A percentile compares a stretch with the other conserved stretches of the same genome.
These are phyloP conservation scores for Pseudocercospora eumusae DNA, from an alignment of 2,329 filamentous ascomycete species.

Conservation along the genomic window DNA sequence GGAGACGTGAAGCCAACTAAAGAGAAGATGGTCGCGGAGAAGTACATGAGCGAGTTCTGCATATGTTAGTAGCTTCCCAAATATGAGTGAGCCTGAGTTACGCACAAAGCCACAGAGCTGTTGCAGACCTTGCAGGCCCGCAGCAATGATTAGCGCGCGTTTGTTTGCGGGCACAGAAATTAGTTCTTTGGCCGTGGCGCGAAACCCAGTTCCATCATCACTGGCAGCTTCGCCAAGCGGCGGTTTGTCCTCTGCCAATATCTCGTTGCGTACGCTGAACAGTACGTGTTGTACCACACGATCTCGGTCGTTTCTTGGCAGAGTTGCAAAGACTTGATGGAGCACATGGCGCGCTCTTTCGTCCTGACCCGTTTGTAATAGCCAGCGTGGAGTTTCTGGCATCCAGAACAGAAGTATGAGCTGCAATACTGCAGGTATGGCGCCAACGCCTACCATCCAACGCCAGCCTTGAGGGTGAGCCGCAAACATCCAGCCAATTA, in stretches of 20 bases:
- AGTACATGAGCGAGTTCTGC: constrained; percentile 53
- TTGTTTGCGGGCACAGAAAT: constrained; percentile 55
- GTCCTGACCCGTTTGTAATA: constrained; percentile 68
- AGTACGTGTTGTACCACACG: constrained; percentile 62
- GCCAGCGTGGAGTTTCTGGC: constrained; percentile 87
- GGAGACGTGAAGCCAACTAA: constrained; percentile 50
- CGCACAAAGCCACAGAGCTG: constrained; percentile 53
- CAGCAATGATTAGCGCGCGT: constrained; percentile 79
- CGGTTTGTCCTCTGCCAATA: constrained; percentile 42
- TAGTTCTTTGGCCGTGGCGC: constrained; percentile 41
- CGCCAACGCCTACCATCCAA: constrained; percentile 88
- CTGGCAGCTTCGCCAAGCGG: constrained; percentile 12
- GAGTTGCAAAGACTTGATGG: constrained; percentile 22
- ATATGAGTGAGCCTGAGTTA: background rate
- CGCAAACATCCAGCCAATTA: constrained; percentile 75
- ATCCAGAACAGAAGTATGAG: constrained; percentile 67
- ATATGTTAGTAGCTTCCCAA: constrained; percentile 3
- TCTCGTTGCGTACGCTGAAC: constrained; percentile 70
- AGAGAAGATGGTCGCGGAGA: constrained; percentile 51
- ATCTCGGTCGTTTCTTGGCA: constrained; percentile 35
- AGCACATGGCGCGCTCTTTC: constrained; percentile 67
- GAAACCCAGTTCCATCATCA: constrained; percentile 14
- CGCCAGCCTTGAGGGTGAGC: constrained; percentile 68
- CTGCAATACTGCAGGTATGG: constrained; percentile 73
- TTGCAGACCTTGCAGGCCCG: constrained; percentile 81